Percentiles rank a stretch among this genome's conserved stretches.
Evolutionary conservation across 2,329 filamentous ascomycete genomes (phyloP).

Genomic region (Scytalidium lignicola): DNA sequence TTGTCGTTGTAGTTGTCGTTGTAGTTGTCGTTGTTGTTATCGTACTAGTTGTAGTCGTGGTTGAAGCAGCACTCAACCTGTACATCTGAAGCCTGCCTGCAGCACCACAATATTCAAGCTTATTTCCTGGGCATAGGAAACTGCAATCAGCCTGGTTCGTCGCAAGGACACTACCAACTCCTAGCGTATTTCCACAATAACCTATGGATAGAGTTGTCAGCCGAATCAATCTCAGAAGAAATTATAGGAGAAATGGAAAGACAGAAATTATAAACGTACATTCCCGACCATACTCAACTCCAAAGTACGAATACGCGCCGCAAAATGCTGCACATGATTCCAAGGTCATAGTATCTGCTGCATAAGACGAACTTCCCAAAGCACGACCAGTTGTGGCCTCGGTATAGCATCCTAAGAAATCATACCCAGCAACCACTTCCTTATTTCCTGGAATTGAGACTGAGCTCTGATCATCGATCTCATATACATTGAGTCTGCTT

Average conservation of each 20-base stretch:
- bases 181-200: constrained; percentile 26
- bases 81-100: constrained; percentile 15
- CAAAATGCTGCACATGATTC: constrained; percentile 28
- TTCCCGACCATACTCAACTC: constrained; percentile 34
- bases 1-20: no score
- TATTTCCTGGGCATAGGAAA: constrained; percentile 20
- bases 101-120: constrained; percentile 26
- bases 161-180: constrained; percentile 15
- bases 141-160: constrained; percentile 18
- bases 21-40: no score
- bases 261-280: constrained; percentile 21
- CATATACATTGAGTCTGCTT: constrained; percentile 21
- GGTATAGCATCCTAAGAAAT: constrained; percentile 27
- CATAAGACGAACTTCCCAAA: constrained; percentile 15
- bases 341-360: constrained; percentile 26
- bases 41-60: neutral
- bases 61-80: neutral
- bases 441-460: constrained; percentile 10
- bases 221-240: no score
- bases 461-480: constrained; percentile 11
- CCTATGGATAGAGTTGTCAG: constrained; percentile 1
- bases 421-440: constrained; percentile 16
- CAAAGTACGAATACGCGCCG: constrained; percentile 27
- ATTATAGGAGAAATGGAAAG: no score
- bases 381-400: constrained; percentile 23